Conservation (phyloP, 1,284 basidiomycete species). For the Malassezia caprae region DNA sequence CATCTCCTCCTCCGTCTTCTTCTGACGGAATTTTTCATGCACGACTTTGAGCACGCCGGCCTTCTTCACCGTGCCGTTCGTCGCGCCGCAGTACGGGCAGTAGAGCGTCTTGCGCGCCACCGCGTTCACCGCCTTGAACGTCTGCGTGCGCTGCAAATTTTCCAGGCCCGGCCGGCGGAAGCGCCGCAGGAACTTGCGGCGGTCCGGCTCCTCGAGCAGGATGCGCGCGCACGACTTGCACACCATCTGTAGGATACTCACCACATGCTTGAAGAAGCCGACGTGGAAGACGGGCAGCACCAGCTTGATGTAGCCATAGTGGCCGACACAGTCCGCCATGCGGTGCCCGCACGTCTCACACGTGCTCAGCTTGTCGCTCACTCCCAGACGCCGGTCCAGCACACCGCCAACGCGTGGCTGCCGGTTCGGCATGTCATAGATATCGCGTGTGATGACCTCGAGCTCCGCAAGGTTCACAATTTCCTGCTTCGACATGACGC, state of each 20-base stretch:
- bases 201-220: slow-evolving; percentile 77
- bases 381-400: slow-evolving; percentile 55
- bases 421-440: slow-evolving; percentile 40
- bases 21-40: slow-evolving; percentile 92
- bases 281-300: slow-evolving; percentile 91
- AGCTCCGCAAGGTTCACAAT: slow-evolving; percentile 47
- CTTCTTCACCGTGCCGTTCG: slow-evolving; percentile 95
- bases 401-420: slow-evolving; percentile 40
- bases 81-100: slow-evolving; percentile 84
- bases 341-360: slow-evolving; percentile 92
- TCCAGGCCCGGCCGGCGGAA: slow-evolving; percentile 85
- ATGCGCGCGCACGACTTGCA: slow-evolving; percentile 78
- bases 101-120: slow-evolving; percentile 80
- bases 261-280: slow-evolving; percentile 92
- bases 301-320: slow-evolving; percentile 66
- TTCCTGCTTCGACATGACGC: slow-evolving; percentile 47
- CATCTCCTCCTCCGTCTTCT: slow-evolving; percentile 82
- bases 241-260: slow-evolving; percentile 75
- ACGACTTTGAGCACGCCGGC: slow-evolving; percentile 87
- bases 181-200: slow-evolving; percentile 70
- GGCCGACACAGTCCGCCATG: slow-evolving; percentile 89
- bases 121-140: slow-evolving; percentile 80
- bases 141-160: slow-evolving; percentile 76
- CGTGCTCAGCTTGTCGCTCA: slow-evolving; percentile 79
- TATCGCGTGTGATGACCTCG: slow-evolving; percentile 40